phyloP scores from a whole-genome alignment of 805 yeast genomes.

The Sporopachydermia lactativora region DNA sequence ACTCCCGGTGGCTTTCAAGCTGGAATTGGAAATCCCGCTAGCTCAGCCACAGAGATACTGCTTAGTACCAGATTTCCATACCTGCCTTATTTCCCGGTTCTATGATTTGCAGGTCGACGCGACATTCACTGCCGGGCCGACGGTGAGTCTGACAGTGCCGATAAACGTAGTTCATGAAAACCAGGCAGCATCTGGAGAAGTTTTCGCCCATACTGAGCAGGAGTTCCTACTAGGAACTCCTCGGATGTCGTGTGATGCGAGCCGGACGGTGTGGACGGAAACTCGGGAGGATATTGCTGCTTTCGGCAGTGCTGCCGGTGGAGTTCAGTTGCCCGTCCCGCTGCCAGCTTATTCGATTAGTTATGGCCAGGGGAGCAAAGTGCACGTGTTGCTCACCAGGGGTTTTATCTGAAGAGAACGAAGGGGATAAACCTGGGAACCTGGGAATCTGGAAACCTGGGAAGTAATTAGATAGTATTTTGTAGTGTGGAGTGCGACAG shows the following conservation, averaged over 20 bases:
- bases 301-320: not conserved
- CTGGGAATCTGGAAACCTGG: not conserved
- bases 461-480: too few species aligned
- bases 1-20: not conserved
- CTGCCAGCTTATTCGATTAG: not conserved
- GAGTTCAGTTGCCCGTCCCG: not conserved
- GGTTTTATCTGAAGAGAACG: not conserved
- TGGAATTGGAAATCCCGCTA: not conserved
- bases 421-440: not conserved
- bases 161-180: not conserved
- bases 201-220: not conserved
- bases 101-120: not conserved
- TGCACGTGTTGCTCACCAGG: constrained; percentile 1
- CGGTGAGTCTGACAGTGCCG: not conserved
- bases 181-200: not conserved
- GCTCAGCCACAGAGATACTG: not conserved
- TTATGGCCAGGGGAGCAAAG: constrained; percentile 1
- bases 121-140: not conserved
- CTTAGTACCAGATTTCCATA: not conserved
- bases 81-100: not conserved
- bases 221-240: not conserved
- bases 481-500: too few species aligned
- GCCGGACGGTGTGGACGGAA: not conserved
- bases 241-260: not conserved
- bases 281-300: not conserved